phyloP scores from a whole-genome alignment of 1,284 basidiomycete species.

The Gomphus bonarii region DNA sequence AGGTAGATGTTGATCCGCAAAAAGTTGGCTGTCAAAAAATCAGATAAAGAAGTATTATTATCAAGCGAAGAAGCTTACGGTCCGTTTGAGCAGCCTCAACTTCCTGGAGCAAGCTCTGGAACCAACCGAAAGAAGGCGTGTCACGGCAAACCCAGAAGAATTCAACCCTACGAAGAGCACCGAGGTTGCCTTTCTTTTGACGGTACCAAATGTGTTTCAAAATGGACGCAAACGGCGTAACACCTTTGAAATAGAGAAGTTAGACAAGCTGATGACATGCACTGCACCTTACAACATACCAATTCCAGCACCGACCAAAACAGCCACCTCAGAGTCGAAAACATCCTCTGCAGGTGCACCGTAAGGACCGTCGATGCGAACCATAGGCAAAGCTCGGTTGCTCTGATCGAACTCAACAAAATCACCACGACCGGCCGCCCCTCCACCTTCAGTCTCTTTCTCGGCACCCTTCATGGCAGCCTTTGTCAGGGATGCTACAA shows the following conservation, averaged over 20 bases:
- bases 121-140: slow-evolving; percentile 88
- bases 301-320: slow-evolving; percentile 83
- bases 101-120: slow-evolving; percentile 76
- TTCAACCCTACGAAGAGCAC: slow-evolving; percentile 73
- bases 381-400: slow-evolving; percentile 48
- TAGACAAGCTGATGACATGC: slow-evolving; percentile 1
- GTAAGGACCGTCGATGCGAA: slow-evolving; percentile 80
- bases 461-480: slow-evolving; percentile 66
- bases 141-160: slow-evolving; percentile 90
- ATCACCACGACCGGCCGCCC: slow-evolving; percentile 44
- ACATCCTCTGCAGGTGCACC: slow-evolving; percentile 88
- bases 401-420: slow-evolving; percentile 67
- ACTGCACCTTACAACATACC: slow-evolving; percentile 33
- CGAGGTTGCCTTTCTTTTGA: slow-evolving; percentile 65
- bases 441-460: slow-evolving; percentile 30
- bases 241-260: slow-evolving; percentile 34
- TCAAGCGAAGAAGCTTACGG: slow-evolving; percentile 38
- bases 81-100: slow-evolving; percentile 78
- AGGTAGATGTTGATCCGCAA: slow-evolving; percentile 84
- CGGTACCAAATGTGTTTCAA: slow-evolving; percentile 91
- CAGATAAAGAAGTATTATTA: not conserved
- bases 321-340: slow-evolving; percentile 74
- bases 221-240: slow-evolving; percentile 85
- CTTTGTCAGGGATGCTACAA: slow-evolving; percentile 64
- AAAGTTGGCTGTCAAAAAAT: slow-evolving; percentile 57